phyloP scores from a whole-genome alignment of 2,329 filamentous ascomycete genomes.

The Pseudopyrenochaeta lycopersici region DNA sequence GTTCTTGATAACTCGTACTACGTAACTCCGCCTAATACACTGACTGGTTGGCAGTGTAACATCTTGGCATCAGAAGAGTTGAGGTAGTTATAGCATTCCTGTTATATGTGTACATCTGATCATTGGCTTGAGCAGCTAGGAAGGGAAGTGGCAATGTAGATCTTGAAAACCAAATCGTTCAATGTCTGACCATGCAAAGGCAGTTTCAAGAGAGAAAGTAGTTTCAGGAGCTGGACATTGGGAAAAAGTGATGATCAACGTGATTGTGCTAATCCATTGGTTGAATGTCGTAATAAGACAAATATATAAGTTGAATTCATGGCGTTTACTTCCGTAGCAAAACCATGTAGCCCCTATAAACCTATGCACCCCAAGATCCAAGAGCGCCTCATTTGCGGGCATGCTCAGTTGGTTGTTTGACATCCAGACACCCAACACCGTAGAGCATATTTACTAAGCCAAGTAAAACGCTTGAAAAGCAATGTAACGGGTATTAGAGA shows the following conservation, averaged over 20 bases:
- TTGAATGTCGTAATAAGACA: neutral
- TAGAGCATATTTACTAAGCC: neutral
- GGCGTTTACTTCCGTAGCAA: neutral
- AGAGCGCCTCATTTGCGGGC: conserved; percentile 8
- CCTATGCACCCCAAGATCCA: neutral
- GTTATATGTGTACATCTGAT: too few relatives aligned
- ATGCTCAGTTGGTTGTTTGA: neutral
- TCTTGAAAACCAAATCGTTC: too few relatives aligned
- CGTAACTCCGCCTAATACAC: too few relatives aligned
- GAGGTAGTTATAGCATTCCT: too few relatives aligned
- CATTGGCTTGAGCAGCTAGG: too few relatives aligned
- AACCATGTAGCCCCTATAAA: neutral
- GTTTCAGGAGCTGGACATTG: too few relatives aligned
- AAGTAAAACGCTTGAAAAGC: neutral
- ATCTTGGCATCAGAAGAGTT: too few relatives aligned
- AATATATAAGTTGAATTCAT: neutral
- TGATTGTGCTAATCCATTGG: neutral
- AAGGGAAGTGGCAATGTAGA: too few relatives aligned
- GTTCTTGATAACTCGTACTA: too few relatives aligned
- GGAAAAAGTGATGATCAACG: neutral
- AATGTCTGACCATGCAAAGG: too few relatives aligned
- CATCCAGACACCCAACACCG: conserved; percentile 7
- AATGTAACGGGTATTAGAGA: conserved; percentile 13
- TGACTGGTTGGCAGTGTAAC: too few relatives aligned
- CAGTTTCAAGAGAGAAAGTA: too few relatives aligned